Evolutionary conservation across 345 rosid species (phyloP), one percentile per base, ranked within the genome.

Genomic region (Melaleuca quinquenervia): DNA sequence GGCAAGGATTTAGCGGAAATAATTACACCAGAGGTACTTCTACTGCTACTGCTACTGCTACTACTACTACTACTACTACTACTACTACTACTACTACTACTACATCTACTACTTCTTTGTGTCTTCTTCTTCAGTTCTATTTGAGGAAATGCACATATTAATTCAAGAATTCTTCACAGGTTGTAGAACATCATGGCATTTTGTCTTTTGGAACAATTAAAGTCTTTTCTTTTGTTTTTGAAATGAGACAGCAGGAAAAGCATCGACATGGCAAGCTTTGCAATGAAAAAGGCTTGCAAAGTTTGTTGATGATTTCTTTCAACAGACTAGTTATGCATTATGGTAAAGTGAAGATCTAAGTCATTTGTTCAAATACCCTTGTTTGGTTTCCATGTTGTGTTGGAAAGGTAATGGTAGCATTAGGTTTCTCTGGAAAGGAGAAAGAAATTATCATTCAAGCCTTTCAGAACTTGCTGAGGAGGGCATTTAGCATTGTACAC

Each of bases 1-100:
- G 98, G 98, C 99, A 94, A 92, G 99, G 98, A 82, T 91, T 90
- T 84, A 86, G 87, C 50, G 98, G 98, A 87, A 95, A 96, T 91
- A 93, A 91, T 84, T 58, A 84, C 53, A 96, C 98, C 15, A 89
- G 92, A 53, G 99, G 98, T 95, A 92, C 26, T 86, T 82, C 84
- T 36, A 84, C 74, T 16, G 52, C 64, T 56, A 29, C 82, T 78
- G 4, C 41, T 41, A 41, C 41, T 41, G 4, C 41, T 41, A 41
- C 41, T 95, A 92, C 26, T 86, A 76, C 84, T 36, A 84, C 74
- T 16, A 58, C 64, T 56, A 29, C 82, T 78, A 41, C 41, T 41
- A 41, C 41, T 41, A 41, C 41, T 41, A 41, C 41, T n/a, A 8
- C 54, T 52, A 8, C 54, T 52, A 16, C 54, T 29, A 15, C 51